Evolutionary conservation across 257 asterid species (phyloP).

Genomic region (Echium plantagineum): DNA sequence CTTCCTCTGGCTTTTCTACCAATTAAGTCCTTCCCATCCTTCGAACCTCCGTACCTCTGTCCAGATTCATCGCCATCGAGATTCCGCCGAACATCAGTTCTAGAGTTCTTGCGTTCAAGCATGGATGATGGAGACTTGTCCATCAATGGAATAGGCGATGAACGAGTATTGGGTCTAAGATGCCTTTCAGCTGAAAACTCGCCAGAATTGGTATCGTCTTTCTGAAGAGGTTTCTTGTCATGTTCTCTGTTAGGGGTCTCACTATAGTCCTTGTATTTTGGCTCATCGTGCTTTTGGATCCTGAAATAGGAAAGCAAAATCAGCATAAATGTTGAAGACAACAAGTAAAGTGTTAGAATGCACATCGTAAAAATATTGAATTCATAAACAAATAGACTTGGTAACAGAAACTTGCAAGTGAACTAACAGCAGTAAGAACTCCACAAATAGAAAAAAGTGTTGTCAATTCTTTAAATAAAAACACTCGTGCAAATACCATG

Average conservation of each 20-base stretch:
- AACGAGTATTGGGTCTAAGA: slow-evolving; percentile 48
- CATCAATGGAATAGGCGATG: slow-evolving; percentile 45
- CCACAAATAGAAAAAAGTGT: not conserved
- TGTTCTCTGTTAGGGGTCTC: slow-evolving; percentile 44
- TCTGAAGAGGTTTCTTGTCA: slow-evolving; percentile 55
- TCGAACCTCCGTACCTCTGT: slow-evolving; percentile 60
- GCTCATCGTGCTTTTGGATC: slow-evolving; percentile 66
- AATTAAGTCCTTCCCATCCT: slow-evolving; percentile 47
- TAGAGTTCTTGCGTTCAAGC: slow-evolving; percentile 46
- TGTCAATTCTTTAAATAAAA: not conserved
- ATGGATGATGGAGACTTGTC: slow-evolving; percentile 75
- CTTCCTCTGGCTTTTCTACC: slow-evolving; percentile 58
- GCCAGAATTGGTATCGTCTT: slow-evolving; percentile 48
- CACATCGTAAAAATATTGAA: not conserved
- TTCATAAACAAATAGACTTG: not conserved
- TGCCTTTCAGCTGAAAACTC: slow-evolving; percentile 65
- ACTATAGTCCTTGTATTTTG: slow-evolving; percentile 63
- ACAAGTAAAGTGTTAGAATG: not conserved
- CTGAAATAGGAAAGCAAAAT: slow-evolving; percentile 27
- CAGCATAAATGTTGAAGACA: not conserved
- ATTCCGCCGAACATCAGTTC: slow-evolving; percentile 57
- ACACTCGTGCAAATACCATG: not conserved
- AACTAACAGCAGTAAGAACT: not conserved
- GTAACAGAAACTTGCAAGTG: not conserved
- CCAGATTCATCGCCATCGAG: slow-evolving; percentile 59